These are phyloP conservation scores for Biscutella laevigata DNA, from an alignment of 441 rosid species.

Conservation along the genomic window DNA sequence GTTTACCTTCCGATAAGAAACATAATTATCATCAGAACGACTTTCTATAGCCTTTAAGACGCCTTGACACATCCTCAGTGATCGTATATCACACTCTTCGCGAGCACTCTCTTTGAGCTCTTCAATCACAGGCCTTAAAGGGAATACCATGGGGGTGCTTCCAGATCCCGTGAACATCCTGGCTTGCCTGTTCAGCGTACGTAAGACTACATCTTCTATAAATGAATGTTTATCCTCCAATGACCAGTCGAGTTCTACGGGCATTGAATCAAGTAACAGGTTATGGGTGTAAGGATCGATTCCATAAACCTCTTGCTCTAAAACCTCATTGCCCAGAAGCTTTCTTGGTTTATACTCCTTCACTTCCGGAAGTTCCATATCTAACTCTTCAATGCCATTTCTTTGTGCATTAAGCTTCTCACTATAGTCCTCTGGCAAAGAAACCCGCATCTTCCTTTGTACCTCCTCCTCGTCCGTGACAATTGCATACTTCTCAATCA, in stretches of 20 bases:
- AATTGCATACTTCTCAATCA: slow-evolving; percentile 67
- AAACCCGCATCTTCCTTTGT: slow-evolving; percentile 73
- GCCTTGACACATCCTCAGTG: slow-evolving; percentile 63
- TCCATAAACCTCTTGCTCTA: slow-evolving; percentile 99
- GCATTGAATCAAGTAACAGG: slow-evolving; percentile 97
- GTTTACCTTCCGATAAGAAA: slow-evolving; percentile 91
- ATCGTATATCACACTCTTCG: slow-evolving; percentile 59
- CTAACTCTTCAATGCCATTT: slow-evolving; percentile 87
- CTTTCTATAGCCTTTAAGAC: slow-evolving; percentile 75
- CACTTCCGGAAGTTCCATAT: slow-evolving; percentile 99
- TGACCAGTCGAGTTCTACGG: slow-evolving; percentile 81
- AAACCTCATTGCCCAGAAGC: slow-evolving; percentile 77
- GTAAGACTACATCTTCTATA: slow-evolving; percentile 81
- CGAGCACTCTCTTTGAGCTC: slow-evolving; percentile 68
- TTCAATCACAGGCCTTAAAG: slow-evolving; percentile 74
- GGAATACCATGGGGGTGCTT: slow-evolving; percentile 86
- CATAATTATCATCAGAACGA: slow-evolving; percentile 93
- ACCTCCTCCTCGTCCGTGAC: slow-evolving; percentile 95
- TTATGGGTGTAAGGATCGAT: slow-evolving; percentile 97
- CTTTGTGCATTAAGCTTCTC: slow-evolving; percentile 91
- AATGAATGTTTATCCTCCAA: slow-evolving; percentile 69
- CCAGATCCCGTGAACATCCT: slow-evolving; percentile 83
- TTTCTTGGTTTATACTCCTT: slow-evolving; percentile 94
- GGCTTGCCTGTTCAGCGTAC: slow-evolving; percentile 75
- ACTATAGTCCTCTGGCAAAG: slow-evolving; percentile 91